Evolutionary conservation across 2,329 filamentous ascomycete genomes (phyloP).

Genomic region (Colletotrichum orbiculare): DNA sequence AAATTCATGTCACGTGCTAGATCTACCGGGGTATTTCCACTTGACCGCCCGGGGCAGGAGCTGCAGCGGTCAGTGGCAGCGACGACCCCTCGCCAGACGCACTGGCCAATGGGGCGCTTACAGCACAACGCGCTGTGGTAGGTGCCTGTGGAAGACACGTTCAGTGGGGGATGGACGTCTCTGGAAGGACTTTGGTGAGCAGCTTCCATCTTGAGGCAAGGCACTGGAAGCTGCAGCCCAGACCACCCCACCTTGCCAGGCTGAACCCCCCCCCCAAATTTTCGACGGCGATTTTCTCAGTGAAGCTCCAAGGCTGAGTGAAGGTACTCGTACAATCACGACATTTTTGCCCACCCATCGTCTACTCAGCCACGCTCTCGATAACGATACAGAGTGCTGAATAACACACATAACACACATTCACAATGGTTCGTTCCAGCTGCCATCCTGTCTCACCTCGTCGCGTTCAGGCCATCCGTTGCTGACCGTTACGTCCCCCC

Average conservation of each 20-base stretch:
- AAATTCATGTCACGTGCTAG: neutral
- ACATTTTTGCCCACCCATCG: conserved; percentile 23
- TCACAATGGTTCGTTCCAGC: conserved; percentile 29
- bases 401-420: conserved; percentile 3
- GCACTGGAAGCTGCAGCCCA: conserved; percentile 31
- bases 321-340: conserved; percentile 28
- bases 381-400: conserved; percentile 29
- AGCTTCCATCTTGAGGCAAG: conserved; percentile 16
- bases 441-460: neutral
- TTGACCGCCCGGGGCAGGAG: neutral
- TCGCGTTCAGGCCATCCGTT: neutral
- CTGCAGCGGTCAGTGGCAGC: conserved; percentile 18
- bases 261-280: conserved; percentile 36
- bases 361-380: conserved; percentile 24
- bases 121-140: neutral
- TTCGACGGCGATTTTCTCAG: conserved; percentile 35
- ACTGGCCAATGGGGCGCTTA: conserved; percentile 2
- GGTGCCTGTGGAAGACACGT: conserved; percentile 4
- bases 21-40: conserved; percentile 4
- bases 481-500: conserved; percentile 28
- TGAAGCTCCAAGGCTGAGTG: conserved; percentile 35
- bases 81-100: neutral
- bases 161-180: conserved; percentile 34
- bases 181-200: conserved; percentile 23
- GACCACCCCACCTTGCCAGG: conserved; percentile 34